Percentiles rank a stretch among this genome's conserved stretches.
Evolutionary conservation across 225 moss, liverwort and hornwort species (phyloP).

Genomic region (Ulota crispa): DNA sequence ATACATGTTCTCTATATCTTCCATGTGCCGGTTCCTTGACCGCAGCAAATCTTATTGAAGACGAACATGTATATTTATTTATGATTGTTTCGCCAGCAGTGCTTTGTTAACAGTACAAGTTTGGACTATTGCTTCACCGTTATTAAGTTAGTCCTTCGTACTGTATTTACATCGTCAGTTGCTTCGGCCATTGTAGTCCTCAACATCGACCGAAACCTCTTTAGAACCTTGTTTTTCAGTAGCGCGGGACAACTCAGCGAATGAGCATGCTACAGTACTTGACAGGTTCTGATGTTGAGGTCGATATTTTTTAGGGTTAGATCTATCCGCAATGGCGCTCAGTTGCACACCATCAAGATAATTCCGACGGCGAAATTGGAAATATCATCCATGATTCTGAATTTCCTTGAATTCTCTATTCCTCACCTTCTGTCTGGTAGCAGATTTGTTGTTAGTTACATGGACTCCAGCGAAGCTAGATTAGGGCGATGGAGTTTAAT

Average conservation of each 20-base stretch:
- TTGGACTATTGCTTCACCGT: background rate
- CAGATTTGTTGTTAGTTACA: background rate
- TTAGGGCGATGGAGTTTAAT: background rate
- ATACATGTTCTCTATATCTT: background rate
- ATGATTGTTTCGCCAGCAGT: background rate
- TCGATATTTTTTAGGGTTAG: slow-evolving; percentile 11
- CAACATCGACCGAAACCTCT: background rate
- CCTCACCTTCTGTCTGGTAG: background rate
- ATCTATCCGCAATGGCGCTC: background rate
- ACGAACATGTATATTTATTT: background rate
- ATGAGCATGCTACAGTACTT: background rate
- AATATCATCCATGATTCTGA: background rate
- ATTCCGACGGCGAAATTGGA: background rate
- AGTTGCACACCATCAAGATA: background rate
- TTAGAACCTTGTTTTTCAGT: background rate
- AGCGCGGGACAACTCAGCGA: background rate
- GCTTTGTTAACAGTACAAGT: background rate
- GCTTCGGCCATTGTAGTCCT: background rate
- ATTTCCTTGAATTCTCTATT: background rate
- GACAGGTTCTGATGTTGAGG: background rate
- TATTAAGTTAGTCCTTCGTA: background rate
- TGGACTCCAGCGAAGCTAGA: background rate
- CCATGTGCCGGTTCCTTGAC: background rate
- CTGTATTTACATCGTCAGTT: background rate
- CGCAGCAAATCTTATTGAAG: background rate